These are phyloP conservation scores for Dalbergia cultrata DNA, from an alignment of 306 rosid genomes.

Conservation along the genomic window DNA sequence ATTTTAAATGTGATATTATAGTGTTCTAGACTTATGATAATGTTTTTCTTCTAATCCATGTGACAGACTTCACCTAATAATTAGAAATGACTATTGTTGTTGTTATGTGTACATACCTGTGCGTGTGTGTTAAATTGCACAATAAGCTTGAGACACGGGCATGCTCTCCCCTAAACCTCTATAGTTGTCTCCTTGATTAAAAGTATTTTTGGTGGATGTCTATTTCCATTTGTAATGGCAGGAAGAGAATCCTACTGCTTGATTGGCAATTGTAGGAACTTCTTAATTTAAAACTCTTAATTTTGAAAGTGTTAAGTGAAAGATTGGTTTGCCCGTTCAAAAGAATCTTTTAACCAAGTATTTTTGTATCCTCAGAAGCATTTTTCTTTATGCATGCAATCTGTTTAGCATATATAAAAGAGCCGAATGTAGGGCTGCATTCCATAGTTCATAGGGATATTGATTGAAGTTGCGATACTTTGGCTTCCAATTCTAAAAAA, in stretches of 20 bases:
- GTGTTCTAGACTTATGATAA: no score
- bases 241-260: conserved; percentile 55
- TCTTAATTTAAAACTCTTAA: conserved; percentile 55
- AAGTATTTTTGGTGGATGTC: conserved; percentile 39
- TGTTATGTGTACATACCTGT: no score
- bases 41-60: no score
- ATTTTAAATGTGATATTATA: no score
- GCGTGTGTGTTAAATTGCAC: no score
- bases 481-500: conserved; percentile 6
- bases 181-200: conserved; percentile 16
- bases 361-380: conserved; percentile 78
- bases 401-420: conserved; percentile 30
- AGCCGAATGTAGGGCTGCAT: conserved; percentile 30
- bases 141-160: no score
- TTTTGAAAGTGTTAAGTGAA: conserved; percentile 67
- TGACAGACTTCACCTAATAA: no score
- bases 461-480: conserved; percentile 8
- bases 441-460: neutral
- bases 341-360: conserved; percentile 89
- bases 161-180: no score
- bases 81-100: no score
- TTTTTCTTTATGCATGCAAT: conserved; percentile 5
- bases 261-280: conserved; percentile 44
- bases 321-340: conserved; percentile 84
- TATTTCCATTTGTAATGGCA: conserved; percentile 51